Conservation (phyloP, 2,329 filamentous ascomycete species). For the Diaporthe humulicola region DNA sequence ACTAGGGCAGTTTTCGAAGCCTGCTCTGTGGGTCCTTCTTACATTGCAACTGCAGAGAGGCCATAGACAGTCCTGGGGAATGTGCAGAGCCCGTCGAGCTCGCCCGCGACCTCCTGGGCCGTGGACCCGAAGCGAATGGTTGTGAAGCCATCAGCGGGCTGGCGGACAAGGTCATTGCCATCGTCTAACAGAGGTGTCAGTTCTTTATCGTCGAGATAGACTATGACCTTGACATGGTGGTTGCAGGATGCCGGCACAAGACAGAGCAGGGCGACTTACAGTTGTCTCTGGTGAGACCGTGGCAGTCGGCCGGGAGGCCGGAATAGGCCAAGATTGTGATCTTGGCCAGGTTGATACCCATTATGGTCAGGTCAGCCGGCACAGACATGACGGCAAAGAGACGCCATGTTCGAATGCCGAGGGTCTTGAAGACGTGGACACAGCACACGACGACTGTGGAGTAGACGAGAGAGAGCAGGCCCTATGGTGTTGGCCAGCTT, state of each 20-base stretch:
- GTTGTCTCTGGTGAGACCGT: conserved; percentile 38
- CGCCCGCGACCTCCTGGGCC: conserved; percentile 32
- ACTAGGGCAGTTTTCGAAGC: accelerated
- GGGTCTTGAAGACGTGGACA: conserved; percentile 41
- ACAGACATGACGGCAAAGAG: conserved; percentile 41
- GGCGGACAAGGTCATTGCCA: conserved; percentile 37
- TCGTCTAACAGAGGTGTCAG: conserved; percentile 26
- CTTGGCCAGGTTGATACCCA: conserved; percentile 43
- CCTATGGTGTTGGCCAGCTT: conserved; percentile 32
- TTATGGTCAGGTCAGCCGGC: conserved; percentile 44
- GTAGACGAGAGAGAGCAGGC: conserved; percentile 41
- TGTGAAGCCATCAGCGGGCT: conserved; percentile 34
- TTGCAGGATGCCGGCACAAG: neutral
- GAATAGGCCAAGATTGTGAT: conserved; percentile 41
- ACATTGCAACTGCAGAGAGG: conserved; percentile 41
- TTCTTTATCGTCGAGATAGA: neutral
- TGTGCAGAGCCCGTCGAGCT: conserved; percentile 40
- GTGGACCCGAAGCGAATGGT: conserved; percentile 38
- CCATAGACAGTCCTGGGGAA: conserved; percentile 41
- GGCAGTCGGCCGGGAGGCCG: conserved; percentile 40
- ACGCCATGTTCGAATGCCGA: conserved; percentile 40
- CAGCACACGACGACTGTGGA: conserved; percentile 41
- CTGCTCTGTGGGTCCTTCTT: conserved; percentile 19
- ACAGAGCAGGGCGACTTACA: conserved; percentile 17
- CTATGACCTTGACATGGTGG: neutral